Evolutionary conservation across 78 protist species (phyloP), one percentile per base, ranked within the genome.

Genomic region (Speleostelium caveatum): DNA sequence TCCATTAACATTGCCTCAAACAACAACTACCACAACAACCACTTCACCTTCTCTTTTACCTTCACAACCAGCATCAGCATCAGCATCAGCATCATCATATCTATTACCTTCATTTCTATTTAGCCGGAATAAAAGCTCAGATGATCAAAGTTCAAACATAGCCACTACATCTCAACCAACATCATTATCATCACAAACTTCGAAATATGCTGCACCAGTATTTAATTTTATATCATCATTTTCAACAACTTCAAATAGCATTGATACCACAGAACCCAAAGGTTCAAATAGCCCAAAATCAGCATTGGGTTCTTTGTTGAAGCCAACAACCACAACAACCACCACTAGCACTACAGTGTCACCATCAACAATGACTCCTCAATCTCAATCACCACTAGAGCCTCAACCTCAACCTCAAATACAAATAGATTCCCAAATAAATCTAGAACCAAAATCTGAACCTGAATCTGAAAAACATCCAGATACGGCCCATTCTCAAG

Each of bases 1-100:
- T 5, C 6, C 21, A 63, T 16, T 21, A 4, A 36, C 19, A 3
- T 3, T 35, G 8, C 71, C 49, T 30, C 42, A 32, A 12, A 69
- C 60, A 17, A 69, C 75, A 3, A 68, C 74, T n/a, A 67, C 74
- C 0, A 67, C 60, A 17, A 68, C 74, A 3, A 67, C 74, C 2
- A 24, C 74, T 22, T 4, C 75, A 22, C 7, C 55, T 16, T 49
- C 63, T 19, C 53, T 16, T 58, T 22, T 4, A 58, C 6, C 63
- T 58, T 17, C 63, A 58, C 7, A n/a, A 19, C 7, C 63, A 58
- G 16, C 63, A 58, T n/a, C 63, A 58, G 16, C 63, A 58, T 4
- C 63, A 58, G 16, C 7, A 5, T 19, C 63, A 5, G 16, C 63
- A 5, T 19, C 63, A 19, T 19, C 63, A 6, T 19, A 16, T 58